Percentiles rank a stretch among this genome's conserved stretches.
These are phyloP conservation scores for Aureobasidium subglaciale DNA, from an alignment of 2,329 filamentous ascomycete genomes.

Conservation along the genomic window DNA sequence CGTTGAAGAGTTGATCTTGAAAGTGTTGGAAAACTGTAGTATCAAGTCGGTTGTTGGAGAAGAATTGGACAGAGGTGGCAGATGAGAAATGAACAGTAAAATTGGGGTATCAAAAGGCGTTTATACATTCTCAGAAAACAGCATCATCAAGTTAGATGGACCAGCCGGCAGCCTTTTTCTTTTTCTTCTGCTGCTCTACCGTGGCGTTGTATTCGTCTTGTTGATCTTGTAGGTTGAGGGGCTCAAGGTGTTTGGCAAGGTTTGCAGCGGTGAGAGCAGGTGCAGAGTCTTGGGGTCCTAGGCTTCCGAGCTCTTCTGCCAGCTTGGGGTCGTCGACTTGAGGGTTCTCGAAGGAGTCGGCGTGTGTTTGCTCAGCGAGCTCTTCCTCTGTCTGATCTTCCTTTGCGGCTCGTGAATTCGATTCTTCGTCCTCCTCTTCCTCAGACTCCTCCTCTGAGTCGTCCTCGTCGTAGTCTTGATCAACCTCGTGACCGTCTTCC, in stretches of 20 bases:
- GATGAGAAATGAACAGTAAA: background rate
- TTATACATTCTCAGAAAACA: background rate
- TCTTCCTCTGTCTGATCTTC: background rate
- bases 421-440: slow-evolving; percentile 10
- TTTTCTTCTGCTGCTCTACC: slow-evolving; percentile 25
- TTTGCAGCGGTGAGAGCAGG: background rate
- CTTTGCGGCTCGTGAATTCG: slow-evolving; percentile 21
- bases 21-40: no score
- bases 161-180: slow-evolving; percentile 33
- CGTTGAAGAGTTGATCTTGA: no score
- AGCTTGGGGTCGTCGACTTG: slow-evolving; percentile 22
- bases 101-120: slow-evolving; percentile 9
- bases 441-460: slow-evolving; percentile 17
- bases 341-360: slow-evolving; percentile 10
- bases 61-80: background rate
- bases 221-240: slow-evolving; percentile 26
- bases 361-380: background rate
- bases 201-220: slow-evolving; percentile 21
- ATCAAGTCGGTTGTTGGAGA: background rate
- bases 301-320: slow-evolving; percentile 18
- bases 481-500: slow-evolving; percentile 32
- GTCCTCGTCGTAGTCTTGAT: slow-evolving; percentile 33
- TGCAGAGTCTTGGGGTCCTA: background rate
- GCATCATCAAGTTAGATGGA: slow-evolving; percentile 24
- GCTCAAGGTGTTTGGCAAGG: slow-evolving; percentile 18